phyloP scores from a whole-genome alignment of 768 basidiomycete species.

The Pulveroboletus sp. region DNA sequence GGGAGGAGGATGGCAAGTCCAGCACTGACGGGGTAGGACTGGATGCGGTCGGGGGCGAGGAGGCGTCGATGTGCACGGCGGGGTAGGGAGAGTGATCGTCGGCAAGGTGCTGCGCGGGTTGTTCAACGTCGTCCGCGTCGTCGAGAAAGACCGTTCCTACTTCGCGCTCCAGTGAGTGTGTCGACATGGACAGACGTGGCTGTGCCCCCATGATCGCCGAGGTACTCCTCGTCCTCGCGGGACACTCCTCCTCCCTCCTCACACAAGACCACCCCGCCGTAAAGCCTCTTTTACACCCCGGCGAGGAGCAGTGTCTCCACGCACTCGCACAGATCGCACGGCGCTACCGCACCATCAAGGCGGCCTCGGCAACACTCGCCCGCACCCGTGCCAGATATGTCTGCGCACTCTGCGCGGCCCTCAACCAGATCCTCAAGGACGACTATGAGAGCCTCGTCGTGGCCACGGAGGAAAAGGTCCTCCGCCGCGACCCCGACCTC shows the following conservation, averaged over 20 bases:
- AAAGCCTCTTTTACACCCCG: slow-evolving; percentile 75
- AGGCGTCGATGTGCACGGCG: slow-evolving; percentile 43
- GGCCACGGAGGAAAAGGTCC: slow-evolving; percentile 74
- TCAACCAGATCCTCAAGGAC: slow-evolving; percentile 63
- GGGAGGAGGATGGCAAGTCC: slow-evolving; percentile 27
- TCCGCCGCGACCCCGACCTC: slow-evolving; percentile 67
- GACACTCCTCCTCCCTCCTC: slow-evolving; percentile 85
- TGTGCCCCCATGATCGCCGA: slow-evolving; percentile 94
- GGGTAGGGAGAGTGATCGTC: too few relatives aligned
- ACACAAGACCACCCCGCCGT: slow-evolving; percentile 62
- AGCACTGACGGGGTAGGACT: slow-evolving; percentile 9
- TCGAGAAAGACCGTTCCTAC: too few relatives aligned
- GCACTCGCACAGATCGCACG: slow-evolving; percentile 70
- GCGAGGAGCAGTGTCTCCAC: slow-evolving; percentile 82
- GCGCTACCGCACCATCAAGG: slow-evolving; percentile 70
- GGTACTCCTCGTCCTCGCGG: slow-evolving; percentile 79
- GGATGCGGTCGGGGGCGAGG: slow-evolving; percentile 32
- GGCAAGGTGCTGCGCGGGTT: too few relatives aligned
- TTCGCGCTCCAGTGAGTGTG: too few relatives aligned
- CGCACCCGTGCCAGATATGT: slow-evolving; percentile 70
- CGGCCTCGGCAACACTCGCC: slow-evolving; percentile 46
- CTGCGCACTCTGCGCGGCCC: slow-evolving; percentile 69
- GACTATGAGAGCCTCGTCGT: slow-evolving; percentile 81
- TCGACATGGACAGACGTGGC: too few relatives aligned
- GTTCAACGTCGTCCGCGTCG: slow-evolving; percentile 4